Conservation (phyloP, 1,284 basidiomycete species). For the Rhodotorula sp. region DNA sequence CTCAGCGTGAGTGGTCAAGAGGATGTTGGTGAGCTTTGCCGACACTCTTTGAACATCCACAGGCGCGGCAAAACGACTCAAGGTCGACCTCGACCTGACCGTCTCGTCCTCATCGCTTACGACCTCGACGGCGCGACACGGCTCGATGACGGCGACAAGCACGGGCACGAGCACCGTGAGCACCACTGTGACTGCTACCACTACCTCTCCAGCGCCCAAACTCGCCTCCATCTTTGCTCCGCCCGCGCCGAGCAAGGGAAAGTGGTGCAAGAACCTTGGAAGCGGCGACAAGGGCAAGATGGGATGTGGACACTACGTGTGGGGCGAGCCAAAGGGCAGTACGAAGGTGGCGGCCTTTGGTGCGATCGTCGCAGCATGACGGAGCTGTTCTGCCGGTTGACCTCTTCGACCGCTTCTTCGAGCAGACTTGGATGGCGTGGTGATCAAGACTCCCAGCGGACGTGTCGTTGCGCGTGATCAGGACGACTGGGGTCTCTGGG, state of each 20-base stretch:
- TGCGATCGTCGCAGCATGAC: neutral
- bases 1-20: neutral
- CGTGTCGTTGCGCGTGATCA: conserved; percentile 53
- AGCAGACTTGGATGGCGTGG: conserved; percentile 67
- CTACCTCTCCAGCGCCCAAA: neutral
- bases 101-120: no score
- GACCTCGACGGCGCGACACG: no score
- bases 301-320: conserved; percentile 18
- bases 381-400: neutral
- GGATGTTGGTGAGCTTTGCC: fast-evolving
- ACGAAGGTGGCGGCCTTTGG: conserved; percentile 32
- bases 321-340: conserved; percentile 8
- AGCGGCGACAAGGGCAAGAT: neutral
- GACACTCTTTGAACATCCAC: neutral
- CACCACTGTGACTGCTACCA: neutral
- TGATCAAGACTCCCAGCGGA: conserved; percentile 66
- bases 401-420: no score
- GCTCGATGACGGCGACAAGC: neutral
- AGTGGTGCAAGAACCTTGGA: neutral
- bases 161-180: no score
- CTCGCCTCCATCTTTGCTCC: conserved; percentile 16
- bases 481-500: conserved; percentile 75
- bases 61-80: conserved; percentile 8
- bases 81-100: conserved; percentile 5
- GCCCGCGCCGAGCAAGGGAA: neutral